Evolutionary conservation across 1,284 basidiomycete species (phyloP).

Genomic region (Pisolithus thermaeus): DNA sequence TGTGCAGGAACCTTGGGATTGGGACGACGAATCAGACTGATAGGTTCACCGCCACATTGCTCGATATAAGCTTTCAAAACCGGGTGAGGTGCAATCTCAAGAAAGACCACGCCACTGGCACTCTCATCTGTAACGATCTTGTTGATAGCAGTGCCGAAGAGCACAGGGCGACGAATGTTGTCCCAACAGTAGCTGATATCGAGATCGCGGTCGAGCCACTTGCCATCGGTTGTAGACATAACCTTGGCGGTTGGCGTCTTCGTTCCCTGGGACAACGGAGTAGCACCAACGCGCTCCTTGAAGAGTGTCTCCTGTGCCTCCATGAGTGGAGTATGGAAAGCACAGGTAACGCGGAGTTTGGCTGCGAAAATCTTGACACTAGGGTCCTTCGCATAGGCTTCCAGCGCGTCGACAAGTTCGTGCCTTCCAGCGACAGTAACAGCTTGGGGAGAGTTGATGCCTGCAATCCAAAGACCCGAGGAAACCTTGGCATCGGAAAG

Average conservation of each 20-base stretch:
- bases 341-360: constrained; percentile 24
- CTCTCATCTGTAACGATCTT: constrained; percentile 26
- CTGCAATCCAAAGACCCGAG: constrained; percentile 27
- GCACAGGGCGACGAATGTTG: constrained; percentile 25
- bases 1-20: constrained; percentile 23
- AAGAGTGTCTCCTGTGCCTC: constrained; percentile 27
- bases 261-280: constrained; percentile 17
- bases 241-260: constrained; percentile 17
- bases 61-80: constrained; percentile 28
- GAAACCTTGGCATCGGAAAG: constrained; percentile 19
- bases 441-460: constrained; percentile 28
- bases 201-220: constrained; percentile 28
- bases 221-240: constrained; percentile 28
- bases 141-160: constrained; percentile 28
- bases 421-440: constrained; percentile 26
- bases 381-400: constrained; percentile 26
- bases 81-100: constrained; percentile 27
- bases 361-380: constrained; percentile 22
- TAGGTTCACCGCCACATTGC: constrained; percentile 26
- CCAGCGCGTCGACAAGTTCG: constrained; percentile 22
- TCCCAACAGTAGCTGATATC: constrained; percentile 25
- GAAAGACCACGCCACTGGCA: constrained; percentile 19
- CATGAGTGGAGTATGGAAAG: constrained; percentile 29
- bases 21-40: constrained; percentile 24
- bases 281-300: constrained; percentile 15